Percentiles rank a stretch among this genome's conserved stretches.
phyloP scores from a whole-genome alignment of 2,329 filamentous ascomycete genomes.

The Aspergillus ruber region DNA sequence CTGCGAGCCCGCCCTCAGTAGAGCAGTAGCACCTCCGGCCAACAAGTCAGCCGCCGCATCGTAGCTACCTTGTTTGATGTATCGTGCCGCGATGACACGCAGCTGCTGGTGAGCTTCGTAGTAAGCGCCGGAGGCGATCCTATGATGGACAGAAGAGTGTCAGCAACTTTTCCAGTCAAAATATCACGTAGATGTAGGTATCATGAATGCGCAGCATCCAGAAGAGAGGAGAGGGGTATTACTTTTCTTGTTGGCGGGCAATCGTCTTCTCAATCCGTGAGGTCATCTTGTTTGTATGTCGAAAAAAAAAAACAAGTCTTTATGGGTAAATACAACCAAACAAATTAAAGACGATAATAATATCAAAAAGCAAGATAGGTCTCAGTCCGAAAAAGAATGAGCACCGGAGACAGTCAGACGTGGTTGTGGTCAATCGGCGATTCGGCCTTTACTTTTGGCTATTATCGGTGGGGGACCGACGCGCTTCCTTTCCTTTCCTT shows the following conservation, averaged over 20 bases:
- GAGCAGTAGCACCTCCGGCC: conserved; percentile 71
- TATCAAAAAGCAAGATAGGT: not conserved
- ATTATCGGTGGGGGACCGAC: not conserved
- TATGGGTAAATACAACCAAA: not conserved
- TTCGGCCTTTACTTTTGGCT: not conserved
- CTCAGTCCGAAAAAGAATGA: not conserved
- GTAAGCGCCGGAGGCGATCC: conserved; percentile 84
- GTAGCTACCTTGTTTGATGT: conserved; percentile 84
- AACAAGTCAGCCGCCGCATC: conserved; percentile 80
- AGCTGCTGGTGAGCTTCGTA: conserved; percentile 99
- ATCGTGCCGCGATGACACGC: conserved; percentile 86
- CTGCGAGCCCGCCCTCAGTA: conserved; percentile 57
- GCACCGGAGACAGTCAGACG: not conserved
- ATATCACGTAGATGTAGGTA: not conserved
- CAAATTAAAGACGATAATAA: not conserved
- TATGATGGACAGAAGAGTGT: conserved; percentile 25
- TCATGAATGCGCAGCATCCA: not conserved
- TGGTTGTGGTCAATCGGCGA: not conserved
- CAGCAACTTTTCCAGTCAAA: not conserved
- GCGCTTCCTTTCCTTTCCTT: not conserved
- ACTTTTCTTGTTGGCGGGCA: conserved; percentile 72
- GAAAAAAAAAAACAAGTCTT: not conserved
- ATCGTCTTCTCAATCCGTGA: conserved; percentile 62
- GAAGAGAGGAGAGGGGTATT: conserved; percentile 14
- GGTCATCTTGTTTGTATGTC: conserved; percentile 27